Evolutionary conservation across 2,329 filamentous ascomycete species (phyloP).

Genomic region (Curvularia spicifera): DNA sequence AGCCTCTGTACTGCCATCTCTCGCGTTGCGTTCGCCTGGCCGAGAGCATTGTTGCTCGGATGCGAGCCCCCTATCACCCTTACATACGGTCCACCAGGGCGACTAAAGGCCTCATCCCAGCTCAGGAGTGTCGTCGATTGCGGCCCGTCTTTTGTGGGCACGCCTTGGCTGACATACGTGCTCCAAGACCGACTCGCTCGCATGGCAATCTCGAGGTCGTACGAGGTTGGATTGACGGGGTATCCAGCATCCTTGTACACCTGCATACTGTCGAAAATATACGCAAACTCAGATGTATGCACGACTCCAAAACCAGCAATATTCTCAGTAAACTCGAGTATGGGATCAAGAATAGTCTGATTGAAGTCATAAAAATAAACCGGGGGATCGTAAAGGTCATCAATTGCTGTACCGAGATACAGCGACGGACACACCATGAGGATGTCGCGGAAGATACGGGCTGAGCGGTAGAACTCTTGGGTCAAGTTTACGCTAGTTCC

Average conservation of each 20-base stretch:
- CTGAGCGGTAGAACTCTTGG: slow-evolving; percentile 58
- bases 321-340: slow-evolving; percentile 46
- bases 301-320: slow-evolving; percentile 54
- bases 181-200: slow-evolving; percentile 58
- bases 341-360: slow-evolving; percentile 59
- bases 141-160: slow-evolving; percentile 23
- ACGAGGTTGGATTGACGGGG: slow-evolving; percentile 43
- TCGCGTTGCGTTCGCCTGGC: slow-evolving; percentile 41
- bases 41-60: slow-evolving; percentile 53
- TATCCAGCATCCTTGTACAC: slow-evolving; percentile 52
- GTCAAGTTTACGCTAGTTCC: slow-evolving; percentile 49
- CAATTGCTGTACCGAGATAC: slow-evolving; percentile 52
- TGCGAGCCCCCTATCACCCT: slow-evolving; percentile 52
- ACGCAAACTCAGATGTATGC: slow-evolving; percentile 62
- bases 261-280: slow-evolving; percentile 54
- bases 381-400: slow-evolving; percentile 43
- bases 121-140: slow-evolving; percentile 26
- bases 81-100: slow-evolving; percentile 27
- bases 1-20: slow-evolving; percentile 50
- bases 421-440: slow-evolving; percentile 59
- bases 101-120: slow-evolving; percentile 51
- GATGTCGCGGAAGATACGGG: slow-evolving; percentile 60
- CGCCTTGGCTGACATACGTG: slow-evolving; percentile 53
- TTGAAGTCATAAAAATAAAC: slow-evolving; percentile 62
- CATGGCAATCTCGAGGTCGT: slow-evolving; percentile 52